Evolutionary conservation across 192 early-diverging fungal species (phyloP), one percentile per base, ranked within the genome.

Genomic region (Coemansia sp.): DNA sequence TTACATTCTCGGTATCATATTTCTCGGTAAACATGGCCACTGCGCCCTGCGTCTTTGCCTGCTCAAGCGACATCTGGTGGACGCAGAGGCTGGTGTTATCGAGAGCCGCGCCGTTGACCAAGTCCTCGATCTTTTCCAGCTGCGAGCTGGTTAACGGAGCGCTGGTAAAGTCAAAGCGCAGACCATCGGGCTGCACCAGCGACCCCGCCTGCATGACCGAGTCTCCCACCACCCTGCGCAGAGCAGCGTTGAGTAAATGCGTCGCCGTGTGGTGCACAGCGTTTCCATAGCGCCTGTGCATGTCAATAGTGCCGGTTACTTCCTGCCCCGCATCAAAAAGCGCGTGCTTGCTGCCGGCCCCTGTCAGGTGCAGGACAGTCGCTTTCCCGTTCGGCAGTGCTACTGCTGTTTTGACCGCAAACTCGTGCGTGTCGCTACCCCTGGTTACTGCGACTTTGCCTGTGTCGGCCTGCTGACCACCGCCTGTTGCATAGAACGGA

Each of bases 201-300:
- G 95, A 97, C 19, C 97, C 97, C 68, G 94, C 93, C 78, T 98
- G 97, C 66, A 93, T 89, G 16, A 88, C 81, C 36, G 89, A 77
- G 27, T 57, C 50, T 23, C 85, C 87, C 23, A 98, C 74, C 6
- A 93, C 85, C 67, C 88, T 84, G 62, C 90, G 88, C 68, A 98
- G 86, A 28, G 90, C 97, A 82, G 78, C 94, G 83, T 98, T 94
- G 36, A 98, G 85, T 59, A 97, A 85, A 67, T 98, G 97, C 6
- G 97, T 98, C 28, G 85, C 89, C 51, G 97, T 97, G 74, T 98
- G 97, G 83, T 98, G 95, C 83, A 96, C 94, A 48, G 91, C 85
- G 50, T 91, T 72, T 11, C 93, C 92, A 77, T 80, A 84, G 29
- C 97, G 85, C 53, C 97, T 88, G 27, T 84, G 84, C 83, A 92